Conservation (phyloP, 2,329 filamentous ascomycete genomes). For the Cercospora sp. region DNA sequence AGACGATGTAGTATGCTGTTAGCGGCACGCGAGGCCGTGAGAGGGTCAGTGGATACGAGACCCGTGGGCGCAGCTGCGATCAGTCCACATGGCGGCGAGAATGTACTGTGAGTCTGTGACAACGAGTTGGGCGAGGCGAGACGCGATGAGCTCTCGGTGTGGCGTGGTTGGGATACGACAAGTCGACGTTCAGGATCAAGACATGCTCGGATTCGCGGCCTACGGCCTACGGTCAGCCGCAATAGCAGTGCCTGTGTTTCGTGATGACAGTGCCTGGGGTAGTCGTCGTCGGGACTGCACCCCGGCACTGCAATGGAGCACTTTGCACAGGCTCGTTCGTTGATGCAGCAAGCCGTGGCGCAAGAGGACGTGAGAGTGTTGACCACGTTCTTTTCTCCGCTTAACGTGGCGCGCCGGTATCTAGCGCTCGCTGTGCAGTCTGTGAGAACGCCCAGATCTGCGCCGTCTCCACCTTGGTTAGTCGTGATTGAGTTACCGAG, state of each 20-base stretch:
- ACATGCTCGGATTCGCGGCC: background rate
- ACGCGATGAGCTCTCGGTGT: slow-evolving; percentile 1
- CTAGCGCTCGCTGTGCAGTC: background rate
- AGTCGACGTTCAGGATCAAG: background rate
- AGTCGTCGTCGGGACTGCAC: background rate
- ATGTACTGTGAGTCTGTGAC: background rate
- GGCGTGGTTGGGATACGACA: slow-evolving; percentile 9
- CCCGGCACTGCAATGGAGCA: background rate
- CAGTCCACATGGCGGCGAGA: background rate
- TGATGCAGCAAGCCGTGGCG: background rate
- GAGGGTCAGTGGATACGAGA: background rate
- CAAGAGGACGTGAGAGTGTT: background rate
- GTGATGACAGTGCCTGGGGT: background rate
- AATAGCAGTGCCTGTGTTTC: background rate
- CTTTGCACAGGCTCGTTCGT: background rate
- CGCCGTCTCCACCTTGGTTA: background rate
- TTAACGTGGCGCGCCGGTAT: background rate
- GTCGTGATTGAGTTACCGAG: background rate
- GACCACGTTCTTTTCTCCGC: background rate
- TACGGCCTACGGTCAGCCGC: background rate
- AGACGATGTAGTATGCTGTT: background rate
- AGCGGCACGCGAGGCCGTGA: background rate
- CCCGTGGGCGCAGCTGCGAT: background rate
- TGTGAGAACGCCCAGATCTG: background rate
- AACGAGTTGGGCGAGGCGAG: background rate